These are phyloP conservation scores for Boletellus deceptivus DNA, from an alignment of 1,284 basidiomycete species.

Conservation along the genomic window DNA sequence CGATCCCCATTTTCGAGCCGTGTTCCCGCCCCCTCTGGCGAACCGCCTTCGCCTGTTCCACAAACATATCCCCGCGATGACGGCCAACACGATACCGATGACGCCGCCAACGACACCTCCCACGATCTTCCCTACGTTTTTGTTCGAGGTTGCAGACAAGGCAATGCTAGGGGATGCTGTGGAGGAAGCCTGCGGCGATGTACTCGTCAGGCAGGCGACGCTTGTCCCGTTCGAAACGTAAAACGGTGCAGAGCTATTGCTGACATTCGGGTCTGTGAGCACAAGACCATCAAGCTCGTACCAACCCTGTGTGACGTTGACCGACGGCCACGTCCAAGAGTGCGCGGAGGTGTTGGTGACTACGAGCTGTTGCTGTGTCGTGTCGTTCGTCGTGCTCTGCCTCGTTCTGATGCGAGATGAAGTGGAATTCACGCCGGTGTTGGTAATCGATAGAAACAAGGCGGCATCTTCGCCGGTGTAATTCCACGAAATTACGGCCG, in stretches of 20 bases:
- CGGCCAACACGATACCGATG: constrained; percentile 28
- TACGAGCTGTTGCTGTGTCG: constrained; percentile 17
- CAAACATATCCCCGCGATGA: constrained; percentile 33
- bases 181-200: constrained; percentile 17
- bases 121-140: constrained; percentile 40
- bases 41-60: constrained; percentile 23
- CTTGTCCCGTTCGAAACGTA: constrained; percentile 40
- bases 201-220: constrained; percentile 37
- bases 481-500: constrained; percentile 39
- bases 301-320: constrained; percentile 44
- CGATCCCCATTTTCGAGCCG: constrained; percentile 27
- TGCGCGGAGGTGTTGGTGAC: constrained; percentile 16
- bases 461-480: constrained; percentile 32
- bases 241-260: constrained; percentile 35
- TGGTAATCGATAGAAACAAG: constrained; percentile 36
- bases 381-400: neutral
- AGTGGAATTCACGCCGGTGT: constrained; percentile 28
- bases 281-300: constrained; percentile 36
- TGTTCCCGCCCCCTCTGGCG: neutral
- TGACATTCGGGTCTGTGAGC: constrained; percentile 2
- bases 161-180: neutral
- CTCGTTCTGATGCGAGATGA: constrained; percentile 8
- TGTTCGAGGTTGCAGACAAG: constrained; percentile 13
- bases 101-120: constrained; percentile 43
- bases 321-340: constrained; percentile 34